Conservation (phyloP, 2,329 filamentous ascomycete genomes). For the Seiridium unicorne region DNA sequence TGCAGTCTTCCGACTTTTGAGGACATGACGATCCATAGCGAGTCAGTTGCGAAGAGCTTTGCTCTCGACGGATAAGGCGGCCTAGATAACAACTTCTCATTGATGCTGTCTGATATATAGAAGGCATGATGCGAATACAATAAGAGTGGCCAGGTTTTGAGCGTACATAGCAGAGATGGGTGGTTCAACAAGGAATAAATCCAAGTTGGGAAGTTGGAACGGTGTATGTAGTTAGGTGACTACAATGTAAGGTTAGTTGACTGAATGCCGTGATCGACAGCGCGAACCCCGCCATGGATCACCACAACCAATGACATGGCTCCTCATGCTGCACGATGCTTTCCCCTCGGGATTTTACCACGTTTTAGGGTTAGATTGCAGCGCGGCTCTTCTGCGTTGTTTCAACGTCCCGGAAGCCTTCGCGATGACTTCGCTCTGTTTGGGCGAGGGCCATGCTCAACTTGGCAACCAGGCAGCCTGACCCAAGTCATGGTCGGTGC, state of each 20-base stretch:
- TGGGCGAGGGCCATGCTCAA: neutral
- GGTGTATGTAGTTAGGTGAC: too few relatives aligned
- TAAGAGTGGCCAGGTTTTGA: too few relatives aligned
- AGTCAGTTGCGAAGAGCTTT: too few relatives aligned
- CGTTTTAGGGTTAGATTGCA: slow-evolving; percentile 9
- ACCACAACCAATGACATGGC: slow-evolving; percentile 2
- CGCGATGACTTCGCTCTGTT: neutral
- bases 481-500: too few relatives aligned
- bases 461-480: neutral
- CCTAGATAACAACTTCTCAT: too few relatives aligned
- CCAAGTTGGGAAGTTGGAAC: too few relatives aligned
- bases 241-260: too few relatives aligned
- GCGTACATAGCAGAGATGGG: too few relatives aligned
- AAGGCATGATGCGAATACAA: too few relatives aligned
- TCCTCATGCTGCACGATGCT: neutral
- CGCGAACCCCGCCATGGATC: neutral
- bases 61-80: too few relatives aligned
- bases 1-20: neutral
- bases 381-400: slow-evolving; percentile 6
- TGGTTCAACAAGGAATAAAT: too few relatives aligned
- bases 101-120: too few relatives aligned
- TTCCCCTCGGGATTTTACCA: neutral
- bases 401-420: slow-evolving; percentile 1
- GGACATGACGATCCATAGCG: neutral
- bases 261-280: slow-evolving; percentile 2